A percentile compares a stretch with the other conserved stretches of the same genome.
Evolutionary conservation across 2,329 filamentous ascomycete species (phyloP).

Genomic region (Xylariaceae sp.): DNA sequence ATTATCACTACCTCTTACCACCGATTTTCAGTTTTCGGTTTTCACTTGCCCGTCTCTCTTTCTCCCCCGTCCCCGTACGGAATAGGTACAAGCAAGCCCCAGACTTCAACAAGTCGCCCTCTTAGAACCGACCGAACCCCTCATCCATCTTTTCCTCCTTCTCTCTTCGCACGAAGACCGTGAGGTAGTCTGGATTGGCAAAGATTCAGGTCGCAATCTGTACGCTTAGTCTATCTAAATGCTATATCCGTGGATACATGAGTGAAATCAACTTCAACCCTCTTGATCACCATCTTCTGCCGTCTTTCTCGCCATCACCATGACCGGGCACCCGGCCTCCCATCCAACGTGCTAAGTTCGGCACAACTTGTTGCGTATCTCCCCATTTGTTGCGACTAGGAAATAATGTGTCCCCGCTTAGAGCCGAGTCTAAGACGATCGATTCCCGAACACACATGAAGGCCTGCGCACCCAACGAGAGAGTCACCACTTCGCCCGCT

Average conservation of each 20-base stretch:
- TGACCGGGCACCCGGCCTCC: not conserved
- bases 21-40: not conserved
- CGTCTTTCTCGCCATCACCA: not conserved
- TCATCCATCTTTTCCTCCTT: not conserved
- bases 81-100: not conserved
- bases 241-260: not conserved
- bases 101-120: not conserved
- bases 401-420: slow-evolving; percentile 11
- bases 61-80: too few relatives aligned
- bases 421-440: slow-evolving; percentile 5
- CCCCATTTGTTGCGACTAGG: slow-evolving; percentile 1
- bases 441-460: slow-evolving; percentile 1
- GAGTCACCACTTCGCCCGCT: slow-evolving; percentile 1
- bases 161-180: not conserved
- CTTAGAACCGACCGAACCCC: not conserved
- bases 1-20: not conserved
- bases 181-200: not conserved
- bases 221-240: not conserved
- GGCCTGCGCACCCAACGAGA: not conserved
- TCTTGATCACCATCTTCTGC: not conserved
- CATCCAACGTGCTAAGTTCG: slow-evolving; percentile 2
- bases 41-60: too few relatives aligned
- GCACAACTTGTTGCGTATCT: not conserved
- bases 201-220: not conserved
- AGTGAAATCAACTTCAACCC: not conserved